phyloP scores from a whole-genome alignment of 805 yeast species.

The Maudiozyma saulgeensis region DNA sequence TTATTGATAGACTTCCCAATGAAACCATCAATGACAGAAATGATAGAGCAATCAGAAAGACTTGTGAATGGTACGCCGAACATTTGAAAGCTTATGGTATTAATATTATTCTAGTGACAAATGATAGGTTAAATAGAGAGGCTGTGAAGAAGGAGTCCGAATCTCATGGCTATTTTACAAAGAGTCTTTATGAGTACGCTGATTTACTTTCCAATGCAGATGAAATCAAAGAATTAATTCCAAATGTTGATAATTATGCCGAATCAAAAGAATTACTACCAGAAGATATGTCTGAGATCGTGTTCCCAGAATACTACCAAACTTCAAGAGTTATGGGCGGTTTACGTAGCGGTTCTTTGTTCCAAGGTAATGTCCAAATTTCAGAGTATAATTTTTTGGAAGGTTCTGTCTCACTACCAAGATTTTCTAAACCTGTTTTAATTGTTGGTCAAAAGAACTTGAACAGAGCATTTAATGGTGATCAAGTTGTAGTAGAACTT shows the following conservation, averaged over 20 bases:
- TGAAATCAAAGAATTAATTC: constrained; percentile 71
- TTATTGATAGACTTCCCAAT: constrained; percentile 45
- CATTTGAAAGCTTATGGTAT: constrained; percentile 47
- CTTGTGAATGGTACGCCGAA: constrained; percentile 58
- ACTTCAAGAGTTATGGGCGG: constrained; percentile 86
- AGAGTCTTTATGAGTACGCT: constrained; percentile 60
- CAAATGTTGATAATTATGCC: constrained; percentile 37
- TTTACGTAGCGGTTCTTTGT: constrained; percentile 71
- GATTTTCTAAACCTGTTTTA: constrained; percentile 72
- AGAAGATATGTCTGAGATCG: constrained; percentile 36
- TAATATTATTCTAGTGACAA: constrained; percentile 54
- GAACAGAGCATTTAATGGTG: constrained; percentile 89
- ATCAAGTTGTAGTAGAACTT: constrained; percentile 81
- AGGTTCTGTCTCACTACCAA: constrained; percentile 64
- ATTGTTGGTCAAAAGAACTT: constrained; percentile 74
- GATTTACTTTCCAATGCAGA: constrained; percentile 58
- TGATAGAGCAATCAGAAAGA: constrained; percentile 77
- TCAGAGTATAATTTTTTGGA: constrained; percentile 83
- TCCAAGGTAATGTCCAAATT: constrained; percentile 74
- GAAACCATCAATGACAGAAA: constrained; percentile 84
- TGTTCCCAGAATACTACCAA: constrained; percentile 70
- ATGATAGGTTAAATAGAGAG: constrained; percentile 59
- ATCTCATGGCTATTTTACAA: constrained; percentile 43
- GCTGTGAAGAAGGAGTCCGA: constrained; percentile 34
- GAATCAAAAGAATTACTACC: constrained; percentile 12